Base-by-base conservation (phyloP, 805 yeast species). In the Babjeviella inositovora region DNA sequence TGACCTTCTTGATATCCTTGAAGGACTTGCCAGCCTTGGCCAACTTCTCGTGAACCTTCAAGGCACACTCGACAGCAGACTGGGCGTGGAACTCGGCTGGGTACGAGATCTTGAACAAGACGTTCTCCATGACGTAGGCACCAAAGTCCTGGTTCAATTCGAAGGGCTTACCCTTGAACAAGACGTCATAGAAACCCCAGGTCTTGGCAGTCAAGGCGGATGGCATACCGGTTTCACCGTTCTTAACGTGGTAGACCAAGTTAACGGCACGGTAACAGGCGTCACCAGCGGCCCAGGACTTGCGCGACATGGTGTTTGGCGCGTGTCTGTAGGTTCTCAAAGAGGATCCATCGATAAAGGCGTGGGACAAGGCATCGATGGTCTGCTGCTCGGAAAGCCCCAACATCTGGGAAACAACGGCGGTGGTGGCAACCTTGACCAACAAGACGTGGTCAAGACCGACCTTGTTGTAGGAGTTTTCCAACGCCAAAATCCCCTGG, bases 251-350 rank as follows among this genome's bases (percentile, higher is more conserved):
- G 27, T 58, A 56, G 5, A 58, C 71, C 28, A 68, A 41, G 41
- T 64, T 62, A 9, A 67, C 73, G 11, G 73, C 75, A 29, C 73
- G 50, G 9, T 68, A 51, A 23, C 57, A 59, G 8, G 74, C 73
- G 34, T 67, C 74, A 28, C 74, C 75, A 8, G 75, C 75, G 14
- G 75, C 75, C 75, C 75, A 67, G 2, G 72, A 65, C 45, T 67
- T 67, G 38, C 74, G 55, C 6, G 70, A 58, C 45, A 66, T 65
- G 24, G 74, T 68, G 43, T 67, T 67, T 31, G 75, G 74, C 7
- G 73, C 69, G 37, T 67, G 75, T 37, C 75, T 58, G 37, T 67
- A 67, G 15, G 74, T 68, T 42, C 75, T 54, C 29, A 67, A 45
- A 4, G 68, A 34, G 32, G 63, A 70, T 15, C 74, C 74, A 41